phyloP scores from a whole-genome alignment of 1,284 basidiomycete genomes.

The Xerocomus nothofagi region DNA sequence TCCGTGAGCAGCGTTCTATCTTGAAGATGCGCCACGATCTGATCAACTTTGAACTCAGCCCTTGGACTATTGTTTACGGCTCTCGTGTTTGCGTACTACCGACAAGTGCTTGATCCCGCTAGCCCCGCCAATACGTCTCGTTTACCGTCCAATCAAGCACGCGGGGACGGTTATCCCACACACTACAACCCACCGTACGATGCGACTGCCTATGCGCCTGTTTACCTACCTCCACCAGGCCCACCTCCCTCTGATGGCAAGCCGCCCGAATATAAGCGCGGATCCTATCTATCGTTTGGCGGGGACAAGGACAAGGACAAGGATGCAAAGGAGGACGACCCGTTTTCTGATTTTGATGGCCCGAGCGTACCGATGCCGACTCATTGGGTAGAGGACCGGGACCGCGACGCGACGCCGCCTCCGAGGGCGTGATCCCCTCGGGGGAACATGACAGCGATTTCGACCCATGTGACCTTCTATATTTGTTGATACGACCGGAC shows the following conservation, averaged over 20 bases:
- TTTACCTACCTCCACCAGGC: constrained; percentile 32
- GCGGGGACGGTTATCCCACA: constrained; percentile 32
- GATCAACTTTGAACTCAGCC: constrained; percentile 34
- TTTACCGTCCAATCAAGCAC: constrained; percentile 31
- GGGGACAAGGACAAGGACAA: constrained; percentile 28
- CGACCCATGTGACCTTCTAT: too few species aligned
- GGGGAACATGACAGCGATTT: not conserved
- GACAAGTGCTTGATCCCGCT: constrained; percentile 66
- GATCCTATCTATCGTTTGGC: constrained; percentile 12
- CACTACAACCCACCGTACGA: constrained; percentile 46
- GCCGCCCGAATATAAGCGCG: constrained; percentile 33
- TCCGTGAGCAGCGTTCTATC: constrained; percentile 24
- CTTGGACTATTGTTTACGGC: constrained; percentile 58
- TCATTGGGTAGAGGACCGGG: constrained; percentile 37
- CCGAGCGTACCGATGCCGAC: constrained; percentile 36
- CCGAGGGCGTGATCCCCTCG: constrained; percentile 7
- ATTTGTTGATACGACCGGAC: too few species aligned
- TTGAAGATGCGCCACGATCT: not conserved
- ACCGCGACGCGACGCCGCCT: constrained; percentile 25
- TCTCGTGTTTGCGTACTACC: constrained; percentile 66
- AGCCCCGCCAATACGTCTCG: constrained; percentile 40
- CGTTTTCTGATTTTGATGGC: constrained; percentile 32
- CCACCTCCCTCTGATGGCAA: constrained; percentile 26
- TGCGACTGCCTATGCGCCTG: constrained; percentile 22
- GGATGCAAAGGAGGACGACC: constrained; percentile 29